Conservation (phyloP, 2,329 filamentous ascomycete species). For the Rugonectria rugulosa region DNA sequence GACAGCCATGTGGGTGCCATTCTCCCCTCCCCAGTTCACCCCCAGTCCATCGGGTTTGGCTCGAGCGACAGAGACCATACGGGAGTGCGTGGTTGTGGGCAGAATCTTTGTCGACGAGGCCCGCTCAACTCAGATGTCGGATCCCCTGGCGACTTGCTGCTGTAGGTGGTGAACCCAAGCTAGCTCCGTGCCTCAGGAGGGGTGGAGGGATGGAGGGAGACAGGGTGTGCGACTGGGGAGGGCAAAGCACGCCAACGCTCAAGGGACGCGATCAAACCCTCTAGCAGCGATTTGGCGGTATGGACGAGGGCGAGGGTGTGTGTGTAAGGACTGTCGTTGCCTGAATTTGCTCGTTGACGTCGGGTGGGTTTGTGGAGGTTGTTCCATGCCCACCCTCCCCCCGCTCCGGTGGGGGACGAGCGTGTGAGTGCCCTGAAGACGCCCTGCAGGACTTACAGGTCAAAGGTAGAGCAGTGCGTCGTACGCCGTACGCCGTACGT, state of each 20-base stretch:
- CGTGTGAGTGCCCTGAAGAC: constrained; percentile 5
- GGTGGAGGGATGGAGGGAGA: no score
- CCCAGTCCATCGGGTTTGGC: constrained; percentile 5
- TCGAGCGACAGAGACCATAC: not conserved
- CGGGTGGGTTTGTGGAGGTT: not conserved
- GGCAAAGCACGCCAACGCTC: not conserved
- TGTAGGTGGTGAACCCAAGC: no score
- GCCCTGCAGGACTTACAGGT: constrained; percentile 16
- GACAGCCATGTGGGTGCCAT: not conserved
- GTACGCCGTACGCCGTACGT: no score
- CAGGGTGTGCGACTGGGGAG: not conserved
- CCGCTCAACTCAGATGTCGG: constrained; percentile 1
- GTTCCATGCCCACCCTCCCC: not conserved
- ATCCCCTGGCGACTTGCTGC: not conserved
- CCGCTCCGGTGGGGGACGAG: not conserved
- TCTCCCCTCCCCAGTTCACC: not conserved
- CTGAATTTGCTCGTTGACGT: no score
- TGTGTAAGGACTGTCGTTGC: not conserved
- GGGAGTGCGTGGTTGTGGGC: not conserved
- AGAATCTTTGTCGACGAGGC: constrained; percentile 4
- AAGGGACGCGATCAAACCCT: constrained; percentile 4
- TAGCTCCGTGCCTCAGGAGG: no score
- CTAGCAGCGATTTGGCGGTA: constrained; percentile 10
- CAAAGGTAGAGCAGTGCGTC: no score
- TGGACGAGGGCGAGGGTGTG: constrained; percentile 1